A percentile compares a stretch with the other conserved stretches of the same genome.
phyloP scores from a whole-genome alignment of 345 rosid genomes.

The Sapria himalayana region DNA sequence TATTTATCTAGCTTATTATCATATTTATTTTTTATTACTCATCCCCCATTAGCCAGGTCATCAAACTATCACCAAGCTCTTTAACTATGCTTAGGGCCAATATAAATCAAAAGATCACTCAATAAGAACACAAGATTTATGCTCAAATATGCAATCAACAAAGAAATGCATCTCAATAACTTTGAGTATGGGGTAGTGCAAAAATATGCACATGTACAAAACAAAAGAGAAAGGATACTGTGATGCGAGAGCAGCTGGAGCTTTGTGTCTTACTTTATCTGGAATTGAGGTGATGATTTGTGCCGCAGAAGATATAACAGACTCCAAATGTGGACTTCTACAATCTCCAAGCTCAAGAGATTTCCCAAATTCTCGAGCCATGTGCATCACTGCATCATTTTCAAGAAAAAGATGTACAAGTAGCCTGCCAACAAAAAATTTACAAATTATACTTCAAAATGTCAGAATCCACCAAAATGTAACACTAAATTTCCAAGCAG shows the following conservation, averaged over 20 bases:
- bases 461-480: constrained; percentile 30
- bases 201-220: too few relatives aligned
- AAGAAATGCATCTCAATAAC: too few relatives aligned
- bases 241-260: constrained; percentile 39
- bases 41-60: too few relatives aligned
- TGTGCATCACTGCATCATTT: constrained; percentile 39
- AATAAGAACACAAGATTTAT: too few relatives aligned
- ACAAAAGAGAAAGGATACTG: constrained; percentile 61
- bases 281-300: constrained; percentile 74
- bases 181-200: too few relatives aligned
- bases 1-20: too few relatives aligned
- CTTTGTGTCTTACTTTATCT: constrained; percentile 57
- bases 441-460: constrained; percentile 33
- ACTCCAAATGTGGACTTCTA: constrained; percentile 13
- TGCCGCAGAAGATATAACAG: constrained; percentile 33
- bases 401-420: constrained; percentile 63
- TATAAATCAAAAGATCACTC: too few relatives aligned
- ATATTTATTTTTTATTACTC: too few relatives aligned
- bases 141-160: too few relatives aligned
- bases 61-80: too few relatives aligned
- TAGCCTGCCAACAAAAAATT: constrained; percentile 31
- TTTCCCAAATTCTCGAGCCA: constrained; percentile 33
- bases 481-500: constrained; percentile 9
- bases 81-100: too few relatives aligned
- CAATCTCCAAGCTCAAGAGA: constrained; percentile 11